phyloP scores from a whole-genome alignment of 371 early-diverging fungal species.

The Mortierella sp. region DNA sequence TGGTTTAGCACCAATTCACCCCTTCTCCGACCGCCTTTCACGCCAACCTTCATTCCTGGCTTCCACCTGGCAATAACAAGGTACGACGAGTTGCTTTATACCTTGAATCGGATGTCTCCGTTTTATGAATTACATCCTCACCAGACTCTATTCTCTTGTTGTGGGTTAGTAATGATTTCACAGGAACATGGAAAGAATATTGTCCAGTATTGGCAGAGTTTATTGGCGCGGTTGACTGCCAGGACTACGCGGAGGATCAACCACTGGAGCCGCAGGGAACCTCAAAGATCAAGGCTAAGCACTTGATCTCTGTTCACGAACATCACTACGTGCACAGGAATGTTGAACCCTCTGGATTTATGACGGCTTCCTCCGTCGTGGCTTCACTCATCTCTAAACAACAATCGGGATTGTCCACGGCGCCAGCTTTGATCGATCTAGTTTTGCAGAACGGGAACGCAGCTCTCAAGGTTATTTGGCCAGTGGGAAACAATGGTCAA shows the following conservation, averaged over 20 bases:
- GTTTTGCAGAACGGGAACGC: constrained; percentile 23
- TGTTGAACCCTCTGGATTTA: constrained; percentile 21
- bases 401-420: constrained; percentile 22
- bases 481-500: constrained; percentile 15
- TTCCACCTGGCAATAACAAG: constrained; percentile 43
- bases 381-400: constrained; percentile 27
- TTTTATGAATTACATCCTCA: background rate
- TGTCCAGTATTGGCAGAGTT: constrained; percentile 31
- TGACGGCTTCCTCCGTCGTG: constrained; percentile 19
- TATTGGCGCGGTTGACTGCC: constrained; percentile 38
- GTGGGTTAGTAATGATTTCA: constrained; percentile 15
- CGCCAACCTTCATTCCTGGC: constrained; percentile 44
- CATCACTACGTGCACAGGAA: constrained; percentile 40
- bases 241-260: constrained; percentile 3
- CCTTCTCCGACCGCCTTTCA: constrained; percentile 51
- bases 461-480: constrained; percentile 35
- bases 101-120: background rate
- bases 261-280: constrained; percentile 3
- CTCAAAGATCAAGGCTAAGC: constrained; percentile 7
- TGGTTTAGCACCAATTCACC: constrained; percentile 36
- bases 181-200: constrained; percentile 25
- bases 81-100: constrained; percentile 6
- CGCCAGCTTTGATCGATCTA: constrained; percentile 43
- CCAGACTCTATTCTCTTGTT: background rate
- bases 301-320: constrained; percentile 24